These are phyloP conservation scores for Rhodotorula sp. DNA, from an alignment of 1,284 basidiomycete species.

Conservation along the genomic window DNA sequence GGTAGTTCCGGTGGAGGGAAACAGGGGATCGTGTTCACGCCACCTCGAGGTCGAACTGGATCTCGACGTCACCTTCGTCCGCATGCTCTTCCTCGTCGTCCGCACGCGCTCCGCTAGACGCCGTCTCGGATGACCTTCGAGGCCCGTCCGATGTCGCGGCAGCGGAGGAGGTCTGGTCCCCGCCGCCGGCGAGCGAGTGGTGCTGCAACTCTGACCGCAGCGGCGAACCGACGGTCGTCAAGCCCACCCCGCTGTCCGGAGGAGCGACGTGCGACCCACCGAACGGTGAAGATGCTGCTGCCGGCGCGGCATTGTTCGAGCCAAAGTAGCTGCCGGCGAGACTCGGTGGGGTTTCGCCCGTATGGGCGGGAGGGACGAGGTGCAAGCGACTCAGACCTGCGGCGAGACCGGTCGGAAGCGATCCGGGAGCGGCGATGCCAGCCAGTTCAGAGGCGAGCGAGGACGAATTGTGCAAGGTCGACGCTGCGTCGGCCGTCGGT, in stretches of 20 bases:
- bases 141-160: not conserved
- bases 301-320: not conserved
- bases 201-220: conserved; percentile 3
- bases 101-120: not conserved
- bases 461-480: too few species aligned
- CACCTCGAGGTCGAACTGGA: conserved; percentile 35
- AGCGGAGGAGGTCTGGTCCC: not conserved
- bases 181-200: not conserved
- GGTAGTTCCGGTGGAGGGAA: not conserved
- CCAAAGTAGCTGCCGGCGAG: not conserved
- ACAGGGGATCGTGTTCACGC: not conserved
- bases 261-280: not conserved
- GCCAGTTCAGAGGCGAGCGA: not conserved
- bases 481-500: not conserved
- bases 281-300: not conserved
- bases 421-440: conserved; percentile 21
- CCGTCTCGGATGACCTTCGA: not conserved
- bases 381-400: conserved; percentile 34
- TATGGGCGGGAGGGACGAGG: conserved; percentile 30
- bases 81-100: conserved; percentile 12
- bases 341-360: conserved; percentile 36
- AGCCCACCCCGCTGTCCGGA: not conserved
- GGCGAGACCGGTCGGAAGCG: conserved; percentile 36
- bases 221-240: not conserved
- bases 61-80: conserved; percentile 19